phyloP scores from a whole-genome alignment of 1,284 basidiomycete species.

The Chalciporus sp. region DNA sequence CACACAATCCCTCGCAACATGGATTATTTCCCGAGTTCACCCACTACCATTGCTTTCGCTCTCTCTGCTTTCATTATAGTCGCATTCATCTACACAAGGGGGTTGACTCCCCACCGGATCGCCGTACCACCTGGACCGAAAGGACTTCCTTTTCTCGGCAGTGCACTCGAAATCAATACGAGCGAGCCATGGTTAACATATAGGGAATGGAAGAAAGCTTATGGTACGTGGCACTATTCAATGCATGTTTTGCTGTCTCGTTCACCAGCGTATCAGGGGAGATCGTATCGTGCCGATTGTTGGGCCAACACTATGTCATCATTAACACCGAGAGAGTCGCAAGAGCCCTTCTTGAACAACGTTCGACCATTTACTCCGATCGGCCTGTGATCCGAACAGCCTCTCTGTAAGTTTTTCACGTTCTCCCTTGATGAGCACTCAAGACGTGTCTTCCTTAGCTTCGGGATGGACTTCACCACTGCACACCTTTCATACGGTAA shows the following conservation, averaged over 20 bases:
- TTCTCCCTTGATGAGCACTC: neutral
- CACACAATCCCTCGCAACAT: conserved; percentile 3
- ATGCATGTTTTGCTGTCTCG: neutral
- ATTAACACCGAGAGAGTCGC: conserved; percentile 25
- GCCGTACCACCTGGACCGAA: conserved; percentile 34
- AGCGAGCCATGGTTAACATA: conserved; percentile 34
- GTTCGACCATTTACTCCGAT: conserved; percentile 24
- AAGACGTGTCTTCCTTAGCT: conserved; percentile 13
- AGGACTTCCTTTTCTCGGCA: conserved; percentile 32
- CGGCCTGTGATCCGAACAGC: conserved; percentile 13
- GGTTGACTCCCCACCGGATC: conserved; percentile 17
- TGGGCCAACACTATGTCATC: conserved; percentile 26
- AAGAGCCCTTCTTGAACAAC: conserved; percentile 25
- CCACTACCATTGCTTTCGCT: neutral
- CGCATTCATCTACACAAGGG: conserved; percentile 3
- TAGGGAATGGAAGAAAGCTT: conserved; percentile 22
- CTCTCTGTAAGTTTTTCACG: conserved; percentile 11
- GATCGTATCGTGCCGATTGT: conserved; percentile 19
- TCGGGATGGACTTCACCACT: conserved; percentile 25
- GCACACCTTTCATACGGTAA: conserved; percentile 18
- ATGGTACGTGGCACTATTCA: conserved; percentile 22
- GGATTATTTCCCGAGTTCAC: conserved; percentile 1
- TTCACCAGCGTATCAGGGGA: conserved; percentile 15
- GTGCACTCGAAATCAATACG: conserved; percentile 24
- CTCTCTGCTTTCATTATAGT: conserved; percentile 7